phyloP scores from a whole-genome alignment of 1,284 basidiomycete species.

The Irpex sp. region DNA sequence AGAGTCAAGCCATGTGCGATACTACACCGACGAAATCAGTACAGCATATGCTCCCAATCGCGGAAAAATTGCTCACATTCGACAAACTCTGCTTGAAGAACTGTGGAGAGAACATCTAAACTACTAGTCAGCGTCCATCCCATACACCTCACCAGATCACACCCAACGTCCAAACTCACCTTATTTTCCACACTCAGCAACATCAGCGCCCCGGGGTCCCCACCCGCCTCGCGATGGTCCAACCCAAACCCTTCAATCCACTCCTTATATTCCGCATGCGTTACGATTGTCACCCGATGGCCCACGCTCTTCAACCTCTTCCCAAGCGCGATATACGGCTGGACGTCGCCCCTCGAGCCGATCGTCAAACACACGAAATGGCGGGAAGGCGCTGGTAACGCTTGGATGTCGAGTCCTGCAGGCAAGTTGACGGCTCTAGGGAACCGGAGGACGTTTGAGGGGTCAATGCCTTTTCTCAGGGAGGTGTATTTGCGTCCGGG shows the following conservation, averaged over 20 bases:
- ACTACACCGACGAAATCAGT: conserved; percentile 30
- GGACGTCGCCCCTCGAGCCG: conserved; percentile 48
- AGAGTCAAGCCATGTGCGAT: conserved; percentile 76
- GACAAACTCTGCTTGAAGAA: conserved; percentile 74
- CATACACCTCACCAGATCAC: background rate
- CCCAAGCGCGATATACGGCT: conserved; percentile 49
- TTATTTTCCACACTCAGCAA: conserved; percentile 60
- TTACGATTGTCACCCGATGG: conserved; percentile 56
- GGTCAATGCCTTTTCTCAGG: conserved; percentile 8
- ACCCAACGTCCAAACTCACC: conserved; percentile 24
- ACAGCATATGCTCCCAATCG: background rate
- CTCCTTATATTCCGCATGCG: conserved; percentile 58
- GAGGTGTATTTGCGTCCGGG: conserved; percentile 28
- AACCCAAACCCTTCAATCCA: conserved; percentile 68
- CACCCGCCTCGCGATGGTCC: conserved; percentile 67
- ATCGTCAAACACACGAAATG: conserved; percentile 49
- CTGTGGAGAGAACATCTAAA: conserved; percentile 77
- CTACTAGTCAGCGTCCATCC: background rate
- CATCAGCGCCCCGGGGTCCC: conserved; percentile 75
- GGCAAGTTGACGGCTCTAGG: conserved; percentile 52
- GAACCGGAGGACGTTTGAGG: conserved; percentile 20
- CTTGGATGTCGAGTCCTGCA: conserved; percentile 21
- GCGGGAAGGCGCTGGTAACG: conserved; percentile 25
- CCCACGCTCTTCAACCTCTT: conserved; percentile 46
- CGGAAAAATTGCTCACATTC: conserved; percentile 33